A percentile compares a stretch with the other conserved stretches of the same genome.
Evolutionary conservation across 1,139 yeast genomes (phyloP).

Genomic region (Hanseniaspora sp.): DNA sequence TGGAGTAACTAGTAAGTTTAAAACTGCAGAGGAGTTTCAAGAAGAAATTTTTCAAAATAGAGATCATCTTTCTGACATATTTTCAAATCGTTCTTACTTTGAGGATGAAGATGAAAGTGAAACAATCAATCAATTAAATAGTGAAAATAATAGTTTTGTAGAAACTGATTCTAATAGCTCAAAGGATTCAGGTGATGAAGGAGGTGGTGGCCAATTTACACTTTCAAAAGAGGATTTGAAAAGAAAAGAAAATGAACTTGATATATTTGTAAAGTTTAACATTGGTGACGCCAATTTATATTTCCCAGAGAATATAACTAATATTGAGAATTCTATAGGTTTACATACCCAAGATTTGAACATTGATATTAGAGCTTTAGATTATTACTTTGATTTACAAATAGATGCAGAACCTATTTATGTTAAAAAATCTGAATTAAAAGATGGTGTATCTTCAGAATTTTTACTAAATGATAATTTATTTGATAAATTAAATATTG

Average conservation of each 20-base stretch:
- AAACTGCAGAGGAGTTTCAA: conserved; percentile 67
- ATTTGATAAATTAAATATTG: not conserved
- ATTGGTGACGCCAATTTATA: conserved; percentile 60
- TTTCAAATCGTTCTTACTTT: not conserved
- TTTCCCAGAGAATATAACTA: conserved; percentile 64
- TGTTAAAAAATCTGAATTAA: conserved; percentile 21
- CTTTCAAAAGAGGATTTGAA: conserved; percentile 29
- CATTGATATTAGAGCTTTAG: conserved; percentile 74
- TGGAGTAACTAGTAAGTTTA: conserved; percentile 75
- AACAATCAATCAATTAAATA: not conserved
- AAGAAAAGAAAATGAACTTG: conserved; percentile 61
- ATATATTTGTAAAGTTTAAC: conserved; percentile 59
- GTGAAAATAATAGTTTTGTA: not conserved
- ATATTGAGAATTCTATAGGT: conserved; percentile 50
- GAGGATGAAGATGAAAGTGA: not conserved
- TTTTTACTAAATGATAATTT: conserved; percentile 26
- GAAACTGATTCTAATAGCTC: not conserved
- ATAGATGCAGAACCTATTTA: conserved; percentile 39
- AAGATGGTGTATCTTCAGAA: conserved; percentile 34
- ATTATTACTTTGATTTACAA: conserved; percentile 80
- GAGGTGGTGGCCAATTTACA: conserved; percentile 11
- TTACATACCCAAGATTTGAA: conserved; percentile 56
- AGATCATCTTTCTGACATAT: conserved; percentile 3
- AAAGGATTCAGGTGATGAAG: not conserved
- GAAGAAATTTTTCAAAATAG: conserved; percentile 12